Evolutionary conservation across 371 early-diverging fungal species (phyloP).

Genomic region (Actinomortierella ambigua): DNA sequence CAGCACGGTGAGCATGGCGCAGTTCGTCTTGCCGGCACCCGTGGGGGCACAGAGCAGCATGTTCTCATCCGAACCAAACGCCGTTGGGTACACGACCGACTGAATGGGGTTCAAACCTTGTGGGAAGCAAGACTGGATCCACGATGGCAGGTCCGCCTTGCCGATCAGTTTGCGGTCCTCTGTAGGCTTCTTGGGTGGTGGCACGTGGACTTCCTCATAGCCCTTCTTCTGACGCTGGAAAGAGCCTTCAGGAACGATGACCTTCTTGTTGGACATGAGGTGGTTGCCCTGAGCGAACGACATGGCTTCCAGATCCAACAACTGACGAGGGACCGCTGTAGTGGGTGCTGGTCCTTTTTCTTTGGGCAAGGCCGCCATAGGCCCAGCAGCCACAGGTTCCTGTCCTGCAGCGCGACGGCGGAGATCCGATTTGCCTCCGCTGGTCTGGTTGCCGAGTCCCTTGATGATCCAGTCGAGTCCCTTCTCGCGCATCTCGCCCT

Average conservation of each 20-base stretch:
- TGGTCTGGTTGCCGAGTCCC: constrained; percentile 53
- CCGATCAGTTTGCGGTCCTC: constrained; percentile 74
- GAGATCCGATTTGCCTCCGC: constrained; percentile 60
- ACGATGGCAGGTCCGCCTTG: constrained; percentile 79
- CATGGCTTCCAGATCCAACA: constrained; percentile 83
- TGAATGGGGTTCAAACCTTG: constrained; percentile 87
- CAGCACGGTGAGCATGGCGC: constrained; percentile 94
- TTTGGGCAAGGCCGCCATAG: constrained; percentile 42
- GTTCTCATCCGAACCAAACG: constrained; percentile 95
- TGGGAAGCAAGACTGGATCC: constrained; percentile 88
- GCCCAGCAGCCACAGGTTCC: constrained; percentile 70
- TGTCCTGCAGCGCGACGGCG: constrained; percentile 69
- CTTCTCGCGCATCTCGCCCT: constrained; percentile 69
- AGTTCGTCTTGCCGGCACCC: constrained; percentile 99
- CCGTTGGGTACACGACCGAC: constrained; percentile 92
- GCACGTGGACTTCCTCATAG: constrained; percentile 97
- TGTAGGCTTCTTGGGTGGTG: constrained; percentile 82
- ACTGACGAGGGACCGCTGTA: constrained; percentile 60
- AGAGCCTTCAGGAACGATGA: constrained; percentile 92
- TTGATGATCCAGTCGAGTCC: constrained; percentile 77
- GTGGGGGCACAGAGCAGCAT: constrained; percentile 99
- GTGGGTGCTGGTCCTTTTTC: constrained; percentile 43
- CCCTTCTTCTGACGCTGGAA: constrained; percentile 92
- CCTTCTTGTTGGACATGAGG: constrained; percentile 96
- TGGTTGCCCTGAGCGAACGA: constrained; percentile 92